A percentile compares a stretch with the other conserved stretches of the same genome.
phyloP scores from a whole-genome alignment of 805 yeast species.

The Jamesozyma rosinii region DNA sequence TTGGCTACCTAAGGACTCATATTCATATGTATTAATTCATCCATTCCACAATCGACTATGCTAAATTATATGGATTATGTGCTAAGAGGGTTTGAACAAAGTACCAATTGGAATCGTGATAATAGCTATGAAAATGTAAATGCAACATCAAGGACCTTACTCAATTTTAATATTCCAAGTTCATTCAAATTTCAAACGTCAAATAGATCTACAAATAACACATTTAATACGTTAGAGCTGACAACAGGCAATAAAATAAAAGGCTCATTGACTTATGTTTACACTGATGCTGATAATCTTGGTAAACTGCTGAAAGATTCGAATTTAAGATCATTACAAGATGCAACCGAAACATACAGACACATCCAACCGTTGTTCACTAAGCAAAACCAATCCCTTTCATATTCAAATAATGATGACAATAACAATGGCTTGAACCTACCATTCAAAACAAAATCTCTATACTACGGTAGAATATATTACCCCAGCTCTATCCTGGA shows the following conservation, averaged over 20 bases:
- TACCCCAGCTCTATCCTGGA: slow-evolving; percentile 82
- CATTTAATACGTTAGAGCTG: slow-evolving; percentile 65
- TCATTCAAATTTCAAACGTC: slow-evolving; percentile 60
- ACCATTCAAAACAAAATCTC: slow-evolving; percentile 20
- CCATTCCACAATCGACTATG: slow-evolving; percentile 44
- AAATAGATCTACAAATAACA: slow-evolving; percentile 56
- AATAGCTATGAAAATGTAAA: slow-evolving; percentile 68
- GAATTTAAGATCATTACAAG: slow-evolving; percentile 47
- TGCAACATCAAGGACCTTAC: slow-evolving; percentile 55
- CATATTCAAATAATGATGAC: not conserved
- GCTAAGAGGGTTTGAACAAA: slow-evolving; percentile 55
- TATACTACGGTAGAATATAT: slow-evolving; percentile 78
- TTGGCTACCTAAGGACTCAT: too few species aligned
- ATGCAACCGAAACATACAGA: slow-evolving; percentile 60
- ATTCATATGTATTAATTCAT: too few species aligned
- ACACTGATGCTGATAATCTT: slow-evolving; percentile 50
- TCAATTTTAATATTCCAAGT: slow-evolving; percentile 65
- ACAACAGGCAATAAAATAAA: slow-evolving; percentile 53
- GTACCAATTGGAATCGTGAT: slow-evolving; percentile 73
- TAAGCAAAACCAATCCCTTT: not conserved
- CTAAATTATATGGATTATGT: slow-evolving; percentile 80
- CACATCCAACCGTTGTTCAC: slow-evolving; percentile 41
- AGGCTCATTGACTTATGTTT: slow-evolving; percentile 78
- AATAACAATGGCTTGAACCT: too few species aligned
- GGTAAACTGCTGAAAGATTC: slow-evolving; percentile 41